phyloP scores from a whole-genome alignment of 1,284 basidiomycete species.

The Irpex rosettiformis region DNA sequence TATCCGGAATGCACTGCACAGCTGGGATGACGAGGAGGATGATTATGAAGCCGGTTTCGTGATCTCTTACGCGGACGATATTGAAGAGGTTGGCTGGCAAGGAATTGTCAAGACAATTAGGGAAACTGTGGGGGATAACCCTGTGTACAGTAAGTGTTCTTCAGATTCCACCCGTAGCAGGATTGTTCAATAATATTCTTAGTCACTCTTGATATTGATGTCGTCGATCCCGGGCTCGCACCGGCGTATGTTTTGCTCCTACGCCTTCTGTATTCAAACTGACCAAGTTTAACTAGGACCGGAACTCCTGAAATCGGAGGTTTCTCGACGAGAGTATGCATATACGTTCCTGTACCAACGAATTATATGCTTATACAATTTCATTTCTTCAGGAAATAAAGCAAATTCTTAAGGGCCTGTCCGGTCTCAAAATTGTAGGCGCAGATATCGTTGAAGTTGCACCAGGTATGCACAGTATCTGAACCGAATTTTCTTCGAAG shows the following conservation, averaged over 20 bases:
- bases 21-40: conserved; percentile 32
- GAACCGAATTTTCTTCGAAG: too few species aligned
- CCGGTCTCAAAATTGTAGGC: conserved; percentile 37
- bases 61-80: conserved; percentile 33
- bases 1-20: conserved; percentile 29
- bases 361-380: background rate
- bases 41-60: conserved; percentile 31
- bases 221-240: conserved; percentile 35
- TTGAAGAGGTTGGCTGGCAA: conserved; percentile 32
- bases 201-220: conserved; percentile 32
- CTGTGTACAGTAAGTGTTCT: conserved; percentile 33
- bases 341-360: background rate
- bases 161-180: background rate
- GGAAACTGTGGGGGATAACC: conserved; percentile 32
- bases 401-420: conserved; percentile 35
- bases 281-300: conserved; percentile 22
- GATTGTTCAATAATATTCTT: conserved; percentile 8
- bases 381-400: conserved; percentile 32
- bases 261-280: background rate
- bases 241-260: conserved; percentile 31
- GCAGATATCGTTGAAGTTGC: conserved; percentile 39
- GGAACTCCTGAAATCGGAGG: conserved; percentile 39
- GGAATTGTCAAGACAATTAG: conserved; percentile 32
- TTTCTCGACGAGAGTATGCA: conserved; percentile 32
- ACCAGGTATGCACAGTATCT: conserved; percentile 21